Conservation (phyloP, 2,329 filamentous ascomycete genomes). For the Lecanicillium sp. region DNA sequence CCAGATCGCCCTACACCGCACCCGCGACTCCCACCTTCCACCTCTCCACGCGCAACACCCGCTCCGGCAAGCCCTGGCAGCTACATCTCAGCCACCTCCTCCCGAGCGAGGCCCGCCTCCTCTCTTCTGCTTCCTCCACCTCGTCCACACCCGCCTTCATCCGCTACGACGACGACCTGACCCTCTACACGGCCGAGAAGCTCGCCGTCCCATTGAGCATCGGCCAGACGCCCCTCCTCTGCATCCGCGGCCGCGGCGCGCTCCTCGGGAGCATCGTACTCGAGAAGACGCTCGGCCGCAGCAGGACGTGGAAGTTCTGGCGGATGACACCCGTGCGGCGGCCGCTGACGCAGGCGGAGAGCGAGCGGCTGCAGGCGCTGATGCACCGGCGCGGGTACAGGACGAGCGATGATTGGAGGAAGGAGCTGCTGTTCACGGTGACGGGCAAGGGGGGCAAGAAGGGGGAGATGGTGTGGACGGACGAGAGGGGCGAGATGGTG, state of each 20-base stretch:
- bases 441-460: background rate
- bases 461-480: background rate
- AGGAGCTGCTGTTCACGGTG: slow-evolving; percentile 7
- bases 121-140: background rate
- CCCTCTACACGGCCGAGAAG: slow-evolving; percentile 5
- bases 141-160: background rate
- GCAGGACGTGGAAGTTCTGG: slow-evolving; percentile 2
- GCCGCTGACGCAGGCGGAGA: background rate
- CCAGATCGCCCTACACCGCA: no score
- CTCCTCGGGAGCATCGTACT: background rate
- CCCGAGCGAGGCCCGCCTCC: slow-evolving; percentile 5
- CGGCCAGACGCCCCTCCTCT: slow-evolving; percentile 6
- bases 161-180: slow-evolving; percentile 10
- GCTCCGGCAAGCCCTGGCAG: slow-evolving; percentile 5
- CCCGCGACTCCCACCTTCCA: slow-evolving; percentile 6
- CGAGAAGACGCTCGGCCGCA: background rate
- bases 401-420: slow-evolving; percentile 8
- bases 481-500: background rate
- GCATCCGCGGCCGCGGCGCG: slow-evolving; percentile 1
- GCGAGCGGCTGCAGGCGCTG: background rate
- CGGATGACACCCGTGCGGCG: slow-evolving; percentile 4
- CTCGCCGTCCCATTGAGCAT: slow-evolving; percentile 5
- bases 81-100: slow-evolving; percentile 4
- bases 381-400: slow-evolving; percentile 5
- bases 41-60: slow-evolving; percentile 8